Evolutionary conservation across 148 eudicot genomes (phyloP).

Genomic region (Rhododendron williamsianum): DNA sequence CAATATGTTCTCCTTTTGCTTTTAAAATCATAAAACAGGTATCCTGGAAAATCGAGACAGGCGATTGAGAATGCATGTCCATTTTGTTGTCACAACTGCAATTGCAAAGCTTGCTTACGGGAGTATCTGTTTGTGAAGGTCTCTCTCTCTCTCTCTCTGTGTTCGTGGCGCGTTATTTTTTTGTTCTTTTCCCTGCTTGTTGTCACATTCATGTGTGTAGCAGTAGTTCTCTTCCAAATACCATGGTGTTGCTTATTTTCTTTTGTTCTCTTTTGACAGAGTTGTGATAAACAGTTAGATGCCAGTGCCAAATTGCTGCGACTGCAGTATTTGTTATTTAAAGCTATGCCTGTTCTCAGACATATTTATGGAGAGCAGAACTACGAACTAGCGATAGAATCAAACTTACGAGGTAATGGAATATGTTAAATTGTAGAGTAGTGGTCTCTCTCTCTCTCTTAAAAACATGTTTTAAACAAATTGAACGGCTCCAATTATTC

Average conservation of each 20-base stretch:
- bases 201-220: background rate
- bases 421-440: background rate
- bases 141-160: background rate
- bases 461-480: no score
- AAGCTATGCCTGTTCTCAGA: constrained; percentile 45
- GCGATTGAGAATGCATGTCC: constrained; percentile 55
- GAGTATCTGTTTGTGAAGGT: constrained; percentile 39
- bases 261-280: constrained; percentile 18
- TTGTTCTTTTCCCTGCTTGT: background rate
- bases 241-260: background rate
- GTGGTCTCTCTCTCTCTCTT: background rate
- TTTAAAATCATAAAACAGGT: constrained; percentile 34
- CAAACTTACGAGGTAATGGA: constrained; percentile 39
- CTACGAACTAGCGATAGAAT: constrained; percentile 48
- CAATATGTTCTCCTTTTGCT: background rate
- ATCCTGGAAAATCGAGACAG: constrained; percentile 44
- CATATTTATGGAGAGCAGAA: constrained; percentile 47
- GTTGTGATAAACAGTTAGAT: constrained; percentile 22
- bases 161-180: background rate
- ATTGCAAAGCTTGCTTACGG: constrained; percentile 57
- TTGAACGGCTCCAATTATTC: no score
- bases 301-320: constrained; percentile 39
- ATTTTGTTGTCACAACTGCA: constrained; percentile 57
- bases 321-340: constrained; percentile 43
- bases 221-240: background rate